A percentile compares a stretch with the other conserved stretches of the same genome.
Evolutionary conservation across 768 basidiomycete genomes (phyloP).

Genomic region (Serpula lacrymans): DNA sequence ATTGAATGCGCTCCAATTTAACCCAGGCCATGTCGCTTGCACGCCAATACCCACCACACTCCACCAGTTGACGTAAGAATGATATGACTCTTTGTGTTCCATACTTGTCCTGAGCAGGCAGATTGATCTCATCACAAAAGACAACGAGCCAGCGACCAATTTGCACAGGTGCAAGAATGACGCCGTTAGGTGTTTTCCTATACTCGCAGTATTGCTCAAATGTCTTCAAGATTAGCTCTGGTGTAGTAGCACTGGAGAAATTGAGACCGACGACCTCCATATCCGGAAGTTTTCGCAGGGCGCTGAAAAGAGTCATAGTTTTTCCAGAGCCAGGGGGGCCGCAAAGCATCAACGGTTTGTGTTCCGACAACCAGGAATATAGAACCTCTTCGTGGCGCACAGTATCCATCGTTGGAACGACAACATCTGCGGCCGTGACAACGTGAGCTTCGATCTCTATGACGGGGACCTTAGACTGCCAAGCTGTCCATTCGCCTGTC

Average conservation of each 20-base stretch:
- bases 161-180: constrained; percentile 88
- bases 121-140: constrained; percentile 99
- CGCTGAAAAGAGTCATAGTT: constrained; percentile 99
- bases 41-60: constrained; percentile 93
- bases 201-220: constrained; percentile 99
- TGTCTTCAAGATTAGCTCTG: constrained; percentile 96
- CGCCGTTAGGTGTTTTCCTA: constrained; percentile 97
- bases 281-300: constrained; percentile 93
- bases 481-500: constrained; percentile 84
- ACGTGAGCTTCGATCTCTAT: constrained; percentile 97
- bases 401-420: constrained; percentile 98
- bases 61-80: constrained; percentile 95
- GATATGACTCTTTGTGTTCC: constrained; percentile 99
- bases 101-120: constrained; percentile 96
- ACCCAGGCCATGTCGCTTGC: constrained; percentile 96
- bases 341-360: constrained; percentile 96
- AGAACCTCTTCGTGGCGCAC: constrained; percentile 98
- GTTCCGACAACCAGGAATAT: constrained; percentile 98
- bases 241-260: constrained; percentile 98
- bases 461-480: constrained; percentile 89
- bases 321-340: constrained; percentile 99
- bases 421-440: constrained; percentile 93
- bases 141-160: constrained; percentile 98
- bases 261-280: constrained; percentile 99
- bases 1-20: constrained; percentile 96